Evolutionary conservation across 2,329 filamentous ascomycete genomes (phyloP).

Genomic region (Orbilia blumenaviensis): DNA sequence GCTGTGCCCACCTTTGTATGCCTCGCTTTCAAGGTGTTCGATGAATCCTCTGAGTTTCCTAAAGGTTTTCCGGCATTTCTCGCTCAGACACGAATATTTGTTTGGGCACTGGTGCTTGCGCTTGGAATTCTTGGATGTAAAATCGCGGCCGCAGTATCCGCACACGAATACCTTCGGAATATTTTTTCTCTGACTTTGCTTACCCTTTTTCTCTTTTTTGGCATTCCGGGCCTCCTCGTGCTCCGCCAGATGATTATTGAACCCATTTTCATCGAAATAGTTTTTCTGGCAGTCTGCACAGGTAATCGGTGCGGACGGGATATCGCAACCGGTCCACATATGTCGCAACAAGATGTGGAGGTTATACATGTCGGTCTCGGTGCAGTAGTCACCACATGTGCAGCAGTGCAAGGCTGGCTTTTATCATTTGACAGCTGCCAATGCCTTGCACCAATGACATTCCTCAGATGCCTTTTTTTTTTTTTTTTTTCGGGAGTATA

Average conservation of each 20-base stretch:
- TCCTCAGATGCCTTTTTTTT: neutral
- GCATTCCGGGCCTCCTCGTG: neutral
- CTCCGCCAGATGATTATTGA: neutral
- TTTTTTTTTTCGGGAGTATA: no score
- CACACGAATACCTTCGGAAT: slow-evolving; percentile 7
- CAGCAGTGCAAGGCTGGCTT: neutral
- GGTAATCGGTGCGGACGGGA: neutral
- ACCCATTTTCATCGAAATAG: neutral
- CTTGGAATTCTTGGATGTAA: neutral
- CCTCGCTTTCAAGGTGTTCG: slow-evolving; percentile 9
- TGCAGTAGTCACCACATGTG: neutral
- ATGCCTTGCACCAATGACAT: neutral
- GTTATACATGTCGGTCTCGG: neutral
- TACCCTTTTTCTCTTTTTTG: neutral
- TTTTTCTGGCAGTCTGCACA: neutral
- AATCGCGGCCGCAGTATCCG: neutral
- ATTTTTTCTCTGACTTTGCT: neutral
- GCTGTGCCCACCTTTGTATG: neutral
- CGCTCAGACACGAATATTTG: neutral
- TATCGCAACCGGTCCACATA: neutral
- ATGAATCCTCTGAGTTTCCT: neutral
- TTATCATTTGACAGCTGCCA: neutral
- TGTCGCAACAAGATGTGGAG: neutral
- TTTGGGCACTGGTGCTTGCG: neutral
- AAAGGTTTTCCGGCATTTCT: neutral